Percentiles rank a stretch among this genome's conserved stretches.
Evolutionary conservation across 208 protist genomes (phyloP).

Genomic region (Vickermania ingenoplastis): DNA sequence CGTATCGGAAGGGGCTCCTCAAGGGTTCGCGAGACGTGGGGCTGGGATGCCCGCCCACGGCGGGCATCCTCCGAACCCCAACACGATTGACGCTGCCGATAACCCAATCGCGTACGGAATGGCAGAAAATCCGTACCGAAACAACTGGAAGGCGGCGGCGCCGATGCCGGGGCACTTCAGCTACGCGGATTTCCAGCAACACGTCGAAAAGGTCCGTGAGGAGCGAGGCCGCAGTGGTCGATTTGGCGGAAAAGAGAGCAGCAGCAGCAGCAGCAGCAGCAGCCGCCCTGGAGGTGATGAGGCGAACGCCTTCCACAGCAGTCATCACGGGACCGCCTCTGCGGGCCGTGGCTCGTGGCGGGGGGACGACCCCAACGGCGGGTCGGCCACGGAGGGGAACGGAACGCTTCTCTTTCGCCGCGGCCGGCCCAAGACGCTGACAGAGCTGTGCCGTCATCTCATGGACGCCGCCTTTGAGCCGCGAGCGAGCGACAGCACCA

Average conservation of each 20-base stretch:
- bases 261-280: background rate
- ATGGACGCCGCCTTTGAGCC: slow-evolving; percentile 62
- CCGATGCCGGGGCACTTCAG: slow-evolving; percentile 6
- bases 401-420: background rate
- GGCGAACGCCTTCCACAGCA: background rate
- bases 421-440: slow-evolving; percentile 28
- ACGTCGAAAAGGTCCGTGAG: background rate
- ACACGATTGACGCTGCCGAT: background rate
- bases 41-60: too few species aligned
- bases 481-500: slow-evolving; percentile 47
- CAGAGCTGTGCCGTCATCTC: slow-evolving; percentile 24
- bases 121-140: slow-evolving; percentile 12
- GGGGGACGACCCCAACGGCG: background rate
- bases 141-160: slow-evolving; percentile 43
- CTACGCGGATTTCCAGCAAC: slow-evolving; percentile 3
- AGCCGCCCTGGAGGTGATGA: background rate
- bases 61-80: too few species aligned
- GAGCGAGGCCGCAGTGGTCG: too few species aligned
- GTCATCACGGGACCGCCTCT: background rate
- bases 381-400: background rate
- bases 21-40: too few species aligned
- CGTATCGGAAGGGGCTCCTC: too few species aligned
- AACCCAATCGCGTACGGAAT: slow-evolving; percentile 8
- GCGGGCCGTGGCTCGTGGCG: background rate
- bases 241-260: too few species aligned